These are phyloP conservation scores for Umbelopsis vinacea DNA, from an alignment of 192 early-diverging fungal genomes.

Conservation along the genomic window DNA sequence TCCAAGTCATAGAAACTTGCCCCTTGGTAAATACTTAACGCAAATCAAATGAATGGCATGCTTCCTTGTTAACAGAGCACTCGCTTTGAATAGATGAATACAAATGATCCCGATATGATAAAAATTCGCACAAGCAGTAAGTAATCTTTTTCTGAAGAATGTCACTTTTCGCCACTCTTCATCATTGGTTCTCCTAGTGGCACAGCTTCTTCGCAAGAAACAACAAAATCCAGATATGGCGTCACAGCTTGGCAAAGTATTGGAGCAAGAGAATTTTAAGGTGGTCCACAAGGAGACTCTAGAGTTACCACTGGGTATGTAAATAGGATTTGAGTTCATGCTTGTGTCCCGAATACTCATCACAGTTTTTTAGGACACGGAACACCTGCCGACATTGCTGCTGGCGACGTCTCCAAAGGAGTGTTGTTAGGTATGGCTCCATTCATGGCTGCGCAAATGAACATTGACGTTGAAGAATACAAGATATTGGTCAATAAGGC, in stretches of 20 bases:
- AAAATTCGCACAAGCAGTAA: neutral
- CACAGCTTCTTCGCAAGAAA: neutral
- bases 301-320: neutral
- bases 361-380: neutral
- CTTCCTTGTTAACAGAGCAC: no score
- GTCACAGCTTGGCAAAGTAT: neutral
- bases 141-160: neutral
- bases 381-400: neutral
- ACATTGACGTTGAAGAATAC: neutral
- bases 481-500: neutral
- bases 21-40: neutral
- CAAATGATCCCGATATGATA: neutral
- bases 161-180: neutral
- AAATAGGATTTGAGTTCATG: neutral
- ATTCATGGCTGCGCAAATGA: slow-evolving; percentile 5
- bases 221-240: neutral
- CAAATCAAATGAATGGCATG: neutral
- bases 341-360: neutral
- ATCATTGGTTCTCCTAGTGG: neutral
- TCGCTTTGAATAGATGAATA: neutral
- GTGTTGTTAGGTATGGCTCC: slow-evolving; percentile 6
- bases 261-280: neutral
- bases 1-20: neutral
- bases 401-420: neutral
- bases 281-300: neutral